These are phyloP conservation scores for Sporothrix globosa DNA, from an alignment of 2,329 filamentous ascomycete species.

Conservation along the genomic window DNA sequence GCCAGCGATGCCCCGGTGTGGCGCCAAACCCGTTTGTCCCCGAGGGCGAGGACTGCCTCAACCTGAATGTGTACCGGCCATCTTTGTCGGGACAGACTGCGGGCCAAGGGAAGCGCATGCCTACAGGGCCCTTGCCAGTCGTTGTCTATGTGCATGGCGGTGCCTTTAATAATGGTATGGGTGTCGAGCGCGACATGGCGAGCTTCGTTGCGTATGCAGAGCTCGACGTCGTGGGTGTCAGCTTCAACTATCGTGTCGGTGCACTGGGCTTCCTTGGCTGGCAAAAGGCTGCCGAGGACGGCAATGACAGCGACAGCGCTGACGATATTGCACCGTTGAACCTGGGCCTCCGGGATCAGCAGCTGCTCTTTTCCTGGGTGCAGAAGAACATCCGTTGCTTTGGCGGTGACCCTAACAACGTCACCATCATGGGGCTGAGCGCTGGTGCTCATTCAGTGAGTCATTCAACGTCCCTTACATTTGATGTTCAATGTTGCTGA, in stretches of 20 bases:
- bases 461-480: constrained; percentile 22
- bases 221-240: constrained; percentile 59
- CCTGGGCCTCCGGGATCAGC: constrained; percentile 66
- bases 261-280: constrained; percentile 67
- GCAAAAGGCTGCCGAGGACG: constrained; percentile 37
- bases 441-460: constrained; percentile 65
- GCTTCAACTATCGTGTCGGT: constrained; percentile 66
- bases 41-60: constrained; percentile 56
- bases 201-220: constrained; percentile 62
- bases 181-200: constrained; percentile 61
- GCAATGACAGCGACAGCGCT: constrained; percentile 48
- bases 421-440: constrained; percentile 65
- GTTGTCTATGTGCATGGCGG: constrained; percentile 67
- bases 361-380: constrained; percentile 62
- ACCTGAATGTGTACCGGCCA: constrained; percentile 54
- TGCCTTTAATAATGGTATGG: constrained; percentile 60
- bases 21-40: constrained; percentile 30
- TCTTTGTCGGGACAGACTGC: background rate
- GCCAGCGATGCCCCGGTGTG: constrained; percentile 36
- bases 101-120: background rate
- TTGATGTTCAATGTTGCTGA: constrained; percentile 18
- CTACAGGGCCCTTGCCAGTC: constrained; percentile 49
- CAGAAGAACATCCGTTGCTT: constrained; percentile 61
- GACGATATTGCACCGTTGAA: constrained; percentile 59
- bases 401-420: constrained; percentile 60